Conservation (phyloP, 2,329 filamentous ascomycete species). For the Colletotrichum shisoi region DNA sequence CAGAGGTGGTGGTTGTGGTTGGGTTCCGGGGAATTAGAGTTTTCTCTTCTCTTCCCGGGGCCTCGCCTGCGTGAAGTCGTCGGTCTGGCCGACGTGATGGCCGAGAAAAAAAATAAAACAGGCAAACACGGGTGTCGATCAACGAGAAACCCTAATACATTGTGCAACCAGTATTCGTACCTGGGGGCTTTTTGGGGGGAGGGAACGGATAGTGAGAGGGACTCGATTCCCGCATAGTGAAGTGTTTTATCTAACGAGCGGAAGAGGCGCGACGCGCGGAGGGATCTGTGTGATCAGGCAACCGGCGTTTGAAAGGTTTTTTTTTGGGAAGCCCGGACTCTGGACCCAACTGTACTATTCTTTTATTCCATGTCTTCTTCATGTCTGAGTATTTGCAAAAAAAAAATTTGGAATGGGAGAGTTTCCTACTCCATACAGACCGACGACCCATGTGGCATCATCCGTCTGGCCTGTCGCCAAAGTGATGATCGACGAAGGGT, state of each 20-base stretch:
- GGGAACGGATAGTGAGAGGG: not conserved
- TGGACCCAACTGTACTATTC: conserved; percentile 27
- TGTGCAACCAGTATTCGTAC: conserved; percentile 4
- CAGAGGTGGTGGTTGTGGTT: too few relatives aligned
- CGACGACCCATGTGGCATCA: not conserved
- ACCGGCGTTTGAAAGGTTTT: conserved; percentile 18
- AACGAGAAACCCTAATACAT: conserved; percentile 10
- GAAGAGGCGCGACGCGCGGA: not conserved
- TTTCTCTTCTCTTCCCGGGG: not conserved
- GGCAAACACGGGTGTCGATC: conserved; percentile 2
- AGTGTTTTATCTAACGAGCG: not conserved
- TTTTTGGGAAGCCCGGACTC: conserved; percentile 7
- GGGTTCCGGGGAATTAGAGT: not conserved
- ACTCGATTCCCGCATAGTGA: not conserved
- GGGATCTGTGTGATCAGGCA: conserved; percentile 12
- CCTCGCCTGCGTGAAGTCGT: not conserved
- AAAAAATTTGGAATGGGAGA: too few relatives aligned
- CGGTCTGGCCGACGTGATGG: not conserved
- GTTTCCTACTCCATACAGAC: not conserved
- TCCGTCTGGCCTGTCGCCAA: not conserved
- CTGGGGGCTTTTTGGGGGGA: not conserved
- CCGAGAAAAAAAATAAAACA: not conserved
- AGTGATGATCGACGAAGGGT: not conserved
- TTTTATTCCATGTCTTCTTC: not conserved
- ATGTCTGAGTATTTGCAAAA: conserved; percentile 1